Conservation (phyloP, 495 filamentous ascomycete species). For the Neurospora intermedia region DNA sequence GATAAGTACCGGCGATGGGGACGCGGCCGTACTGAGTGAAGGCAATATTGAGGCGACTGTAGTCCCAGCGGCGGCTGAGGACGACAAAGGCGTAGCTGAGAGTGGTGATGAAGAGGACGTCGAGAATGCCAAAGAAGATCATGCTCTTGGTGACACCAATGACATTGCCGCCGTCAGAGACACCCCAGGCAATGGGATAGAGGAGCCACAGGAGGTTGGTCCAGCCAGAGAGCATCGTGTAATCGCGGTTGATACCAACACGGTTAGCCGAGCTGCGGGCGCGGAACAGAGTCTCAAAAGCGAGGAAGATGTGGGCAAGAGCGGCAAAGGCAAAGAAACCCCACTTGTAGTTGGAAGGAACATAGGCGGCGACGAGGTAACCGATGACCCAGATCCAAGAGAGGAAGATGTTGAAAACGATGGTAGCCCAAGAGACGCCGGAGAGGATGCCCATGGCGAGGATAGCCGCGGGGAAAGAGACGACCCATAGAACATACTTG, state of each 20-base stretch:
- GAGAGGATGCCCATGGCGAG: slow-evolving; percentile 35
- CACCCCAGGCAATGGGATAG: slow-evolving; percentile 38
- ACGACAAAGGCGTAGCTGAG: slow-evolving; percentile 26
- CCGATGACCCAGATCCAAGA: slow-evolving; percentile 36
- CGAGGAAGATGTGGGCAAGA: slow-evolving; percentile 25
- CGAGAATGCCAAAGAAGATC: slow-evolving; percentile 39
- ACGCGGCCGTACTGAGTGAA: slow-evolving; percentile 47
- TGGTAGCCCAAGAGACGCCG: slow-evolving; percentile 35
- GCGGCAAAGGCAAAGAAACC: slow-evolving; percentile 39
- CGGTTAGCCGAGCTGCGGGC: slow-evolving; percentile 22
- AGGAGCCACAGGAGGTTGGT: slow-evolving; percentile 38
- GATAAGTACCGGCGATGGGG: slow-evolving; percentile 26
- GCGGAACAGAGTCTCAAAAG: slow-evolving; percentile 20
- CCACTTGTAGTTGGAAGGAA: slow-evolving; percentile 38
- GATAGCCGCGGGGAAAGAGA: slow-evolving; percentile 31
- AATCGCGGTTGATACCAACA: slow-evolving; percentile 27
- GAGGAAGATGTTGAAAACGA: slow-evolving; percentile 33
- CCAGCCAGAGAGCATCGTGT: slow-evolving; percentile 30
- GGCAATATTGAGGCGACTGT: slow-evolving; percentile 33
- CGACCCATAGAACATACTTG: slow-evolving; percentile 41
- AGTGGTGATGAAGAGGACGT: slow-evolving; percentile 28
- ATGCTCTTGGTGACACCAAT: slow-evolving; percentile 29
- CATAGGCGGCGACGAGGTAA: slow-evolving; percentile 35
- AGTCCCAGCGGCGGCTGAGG: slow-evolving; percentile 37
- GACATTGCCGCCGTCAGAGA: slow-evolving; percentile 37